Conservation (phyloP, 2,329 filamentous ascomycete genomes). For the Fusarium sp. region DNA sequence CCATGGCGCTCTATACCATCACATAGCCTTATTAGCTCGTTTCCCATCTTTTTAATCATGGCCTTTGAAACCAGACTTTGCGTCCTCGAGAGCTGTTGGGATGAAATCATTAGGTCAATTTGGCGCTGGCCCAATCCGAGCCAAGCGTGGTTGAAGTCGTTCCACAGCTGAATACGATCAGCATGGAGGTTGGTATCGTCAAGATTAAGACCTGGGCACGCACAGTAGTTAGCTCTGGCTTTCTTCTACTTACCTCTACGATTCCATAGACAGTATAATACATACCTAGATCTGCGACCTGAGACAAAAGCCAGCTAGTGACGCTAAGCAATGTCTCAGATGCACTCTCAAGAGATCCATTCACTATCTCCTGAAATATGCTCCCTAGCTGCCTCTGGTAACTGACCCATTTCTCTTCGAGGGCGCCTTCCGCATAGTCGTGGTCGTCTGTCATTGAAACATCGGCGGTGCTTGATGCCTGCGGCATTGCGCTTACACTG, state of each 20-base stretch:
- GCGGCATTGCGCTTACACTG: constrained; percentile 57
- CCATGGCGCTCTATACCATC: constrained; percentile 89
- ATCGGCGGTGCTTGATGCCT: constrained; percentile 51
- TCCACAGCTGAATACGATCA: constrained; percentile 87
- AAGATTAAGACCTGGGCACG: constrained; percentile 76
- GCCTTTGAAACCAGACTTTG: constrained; percentile 74
- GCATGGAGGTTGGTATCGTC: constrained; percentile 81
- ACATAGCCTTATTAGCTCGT: constrained; percentile 82
- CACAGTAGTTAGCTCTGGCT: constrained; percentile 25
- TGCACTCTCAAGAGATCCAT: constrained; percentile 59
- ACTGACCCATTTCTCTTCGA: constrained; percentile 74
- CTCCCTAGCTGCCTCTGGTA: constrained; percentile 70
- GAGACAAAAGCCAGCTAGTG: constrained; percentile 65
- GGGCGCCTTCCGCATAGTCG: constrained; percentile 63
- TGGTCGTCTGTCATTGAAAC: constrained; percentile 64
- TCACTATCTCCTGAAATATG: constrained; percentile 77
- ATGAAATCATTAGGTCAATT: constrained; percentile 75
- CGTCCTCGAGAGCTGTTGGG: constrained; percentile 63
- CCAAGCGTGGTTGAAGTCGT: constrained; percentile 95
- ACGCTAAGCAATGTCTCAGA: constrained; percentile 62
- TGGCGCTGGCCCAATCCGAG: constrained; percentile 84
- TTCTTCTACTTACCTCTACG: not conserved
- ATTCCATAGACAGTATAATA: constrained; percentile 14
- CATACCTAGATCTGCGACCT: constrained; percentile 65
- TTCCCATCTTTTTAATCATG: constrained; percentile 79